Conservation (phyloP, 202 grass and related monocot species). For the Hordeum pubiflorum region DNA sequence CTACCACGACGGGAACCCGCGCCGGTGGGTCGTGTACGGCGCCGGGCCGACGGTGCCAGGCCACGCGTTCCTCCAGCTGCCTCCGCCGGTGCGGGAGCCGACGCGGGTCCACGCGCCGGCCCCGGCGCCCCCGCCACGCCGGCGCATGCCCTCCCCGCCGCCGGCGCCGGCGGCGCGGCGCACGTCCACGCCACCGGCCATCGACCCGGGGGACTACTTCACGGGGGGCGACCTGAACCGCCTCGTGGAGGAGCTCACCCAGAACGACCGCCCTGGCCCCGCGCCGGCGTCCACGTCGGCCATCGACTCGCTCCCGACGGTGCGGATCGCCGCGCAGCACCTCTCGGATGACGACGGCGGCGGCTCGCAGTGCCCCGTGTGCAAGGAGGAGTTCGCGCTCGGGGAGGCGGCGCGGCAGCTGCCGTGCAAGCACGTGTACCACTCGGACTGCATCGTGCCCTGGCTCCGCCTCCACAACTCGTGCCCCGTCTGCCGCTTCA, state of each 20-base stretch:
- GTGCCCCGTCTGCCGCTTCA: conserved; percentile 82
- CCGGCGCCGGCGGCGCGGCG: conserved; percentile 16
- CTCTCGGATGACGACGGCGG: conserved; percentile 39
- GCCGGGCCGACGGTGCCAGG: conserved; percentile 15
- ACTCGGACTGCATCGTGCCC: conserved; percentile 86
- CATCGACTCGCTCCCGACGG: conserved; percentile 83
- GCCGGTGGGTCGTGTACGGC: conserved; percentile 59
- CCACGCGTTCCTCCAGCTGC: conserved; percentile 14
- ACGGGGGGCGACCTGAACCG: conserved; percentile 56
- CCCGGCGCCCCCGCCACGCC: not conserved
- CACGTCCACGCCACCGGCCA: conserved; percentile 22
- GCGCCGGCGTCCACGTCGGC: conserved; percentile 53
- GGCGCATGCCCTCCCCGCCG: conserved; percentile 28
- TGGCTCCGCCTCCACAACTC: conserved; percentile 97
- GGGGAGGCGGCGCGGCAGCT: conserved; percentile 77
- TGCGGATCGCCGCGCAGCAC: conserved; percentile 53
- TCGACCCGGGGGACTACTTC: conserved; percentile 64
- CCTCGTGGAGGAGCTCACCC: conserved; percentile 68
- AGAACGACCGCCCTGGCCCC: conserved; percentile 71
- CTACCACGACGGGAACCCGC: conserved; percentile 29
- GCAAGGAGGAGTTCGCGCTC: conserved; percentile 92
- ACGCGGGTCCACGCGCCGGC: not conserved
- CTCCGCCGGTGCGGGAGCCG: not conserved
- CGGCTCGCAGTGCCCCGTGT: conserved; percentile 82
- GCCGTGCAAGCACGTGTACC: conserved; percentile 98